Conservation (phyloP, 2,329 filamentous ascomycete species). For the Monosporascus sp. region DNA sequence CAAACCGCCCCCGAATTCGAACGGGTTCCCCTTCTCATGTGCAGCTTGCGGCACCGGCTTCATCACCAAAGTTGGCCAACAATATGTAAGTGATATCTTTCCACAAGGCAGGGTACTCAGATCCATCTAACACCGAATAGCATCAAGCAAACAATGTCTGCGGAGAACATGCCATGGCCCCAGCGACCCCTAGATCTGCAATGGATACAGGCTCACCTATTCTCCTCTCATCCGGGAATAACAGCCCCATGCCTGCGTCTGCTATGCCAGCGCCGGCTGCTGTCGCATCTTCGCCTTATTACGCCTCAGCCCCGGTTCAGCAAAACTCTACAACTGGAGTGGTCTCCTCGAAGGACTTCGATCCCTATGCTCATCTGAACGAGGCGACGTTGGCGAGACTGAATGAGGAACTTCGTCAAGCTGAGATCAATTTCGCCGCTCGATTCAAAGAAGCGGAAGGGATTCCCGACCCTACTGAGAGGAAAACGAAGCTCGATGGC, state of each 20-base stretch:
- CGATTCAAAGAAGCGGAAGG: constrained; percentile 38
- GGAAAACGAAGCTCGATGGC: constrained; percentile 30
- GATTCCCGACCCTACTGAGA: constrained; percentile 30
- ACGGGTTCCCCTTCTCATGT: constrained; percentile 36
- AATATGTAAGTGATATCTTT: constrained; percentile 31
- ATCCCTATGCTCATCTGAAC: constrained; percentile 43
- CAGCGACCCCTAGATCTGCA: constrained; percentile 14
- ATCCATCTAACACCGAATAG: constrained; percentile 14
- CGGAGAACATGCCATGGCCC: constrained; percentile 31
- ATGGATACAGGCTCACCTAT: constrained; percentile 7
- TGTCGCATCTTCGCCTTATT: constrained; percentile 4
- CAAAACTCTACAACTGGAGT: background rate
- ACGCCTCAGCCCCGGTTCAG: constrained; percentile 6
- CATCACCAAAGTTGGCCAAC: constrained; percentile 33
- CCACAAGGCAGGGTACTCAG: background rate
- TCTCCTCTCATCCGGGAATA: constrained; percentile 8
- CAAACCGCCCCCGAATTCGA: constrained; percentile 12
- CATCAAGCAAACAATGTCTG: constrained; percentile 43
- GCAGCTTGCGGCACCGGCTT: constrained; percentile 43
- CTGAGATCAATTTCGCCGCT: constrained; percentile 34
- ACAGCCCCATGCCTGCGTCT: background rate
- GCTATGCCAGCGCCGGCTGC: constrained; percentile 3
- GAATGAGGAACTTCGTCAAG: constrained; percentile 32
- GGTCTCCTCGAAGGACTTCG: constrained; percentile 16
- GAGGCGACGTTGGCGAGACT: constrained; percentile 24